Evolutionary conservation across 129 eudicot genomes (phyloP).

Genomic region (Solidago caesia): DNA sequence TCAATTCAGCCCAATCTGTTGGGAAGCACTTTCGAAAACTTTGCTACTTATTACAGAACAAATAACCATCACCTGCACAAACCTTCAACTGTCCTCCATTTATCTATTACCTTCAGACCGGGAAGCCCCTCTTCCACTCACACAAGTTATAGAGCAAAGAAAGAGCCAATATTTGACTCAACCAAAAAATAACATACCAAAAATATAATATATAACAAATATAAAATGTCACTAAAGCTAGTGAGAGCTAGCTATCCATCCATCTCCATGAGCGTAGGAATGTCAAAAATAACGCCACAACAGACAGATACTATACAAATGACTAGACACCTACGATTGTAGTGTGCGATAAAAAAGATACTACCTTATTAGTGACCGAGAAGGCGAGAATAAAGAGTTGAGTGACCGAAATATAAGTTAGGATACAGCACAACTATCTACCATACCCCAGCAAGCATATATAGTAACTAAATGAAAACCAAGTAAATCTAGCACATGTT

Average conservation of each 20-base stretch:
- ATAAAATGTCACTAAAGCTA: constrained; percentile 9
- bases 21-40: not conserved
- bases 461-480: not conserved
- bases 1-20: constrained; percentile 2
- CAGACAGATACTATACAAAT: not conserved
- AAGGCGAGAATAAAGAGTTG: not conserved
- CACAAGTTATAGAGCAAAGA: constrained; percentile 14
- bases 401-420: not conserved
- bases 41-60: constrained; percentile 1
- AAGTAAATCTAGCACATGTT: not conserved
- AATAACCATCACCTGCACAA: constrained; percentile 15
- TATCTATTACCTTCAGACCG: constrained; percentile 24
- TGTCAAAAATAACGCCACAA: not conserved
- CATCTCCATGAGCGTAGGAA: not conserved
- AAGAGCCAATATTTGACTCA: not conserved
- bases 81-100: constrained; percentile 24
- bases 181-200: not conserved
- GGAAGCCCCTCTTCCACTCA: constrained; percentile 25
- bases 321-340: not conserved
- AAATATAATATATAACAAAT: constrained; percentile 4
- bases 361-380: not conserved
- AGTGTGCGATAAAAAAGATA: not conserved
- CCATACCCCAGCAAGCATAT: not conserved
- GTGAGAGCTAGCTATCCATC: constrained; percentile 3
- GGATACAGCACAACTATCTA: not conserved